phyloP scores from a whole-genome alignment of 176 grass and related monocot species.

The Rhynchospora pubera region DNA sequence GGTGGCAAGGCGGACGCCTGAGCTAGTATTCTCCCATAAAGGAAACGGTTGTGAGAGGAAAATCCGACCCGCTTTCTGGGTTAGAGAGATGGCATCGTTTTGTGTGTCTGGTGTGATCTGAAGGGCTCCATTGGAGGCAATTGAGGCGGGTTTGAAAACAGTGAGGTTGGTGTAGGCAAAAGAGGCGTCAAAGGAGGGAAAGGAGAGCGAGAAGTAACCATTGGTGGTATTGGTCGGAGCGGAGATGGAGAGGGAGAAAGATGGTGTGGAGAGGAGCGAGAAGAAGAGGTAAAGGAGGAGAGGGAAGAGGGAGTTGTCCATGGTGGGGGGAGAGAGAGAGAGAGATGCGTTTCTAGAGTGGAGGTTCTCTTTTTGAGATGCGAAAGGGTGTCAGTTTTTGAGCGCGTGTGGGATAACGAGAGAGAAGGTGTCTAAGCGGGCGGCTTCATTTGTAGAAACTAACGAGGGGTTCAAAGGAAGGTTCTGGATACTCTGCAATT shows the following conservation, averaged over 20 bases:
- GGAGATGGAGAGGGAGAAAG: constrained; percentile 14
- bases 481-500: background rate
- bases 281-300: background rate
- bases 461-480: background rate
- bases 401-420: background rate
- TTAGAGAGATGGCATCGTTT: background rate
- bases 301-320: constrained; percentile 24
- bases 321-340: background rate
- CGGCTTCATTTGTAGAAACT: background rate
- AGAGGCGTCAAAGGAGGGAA: constrained; percentile 25
- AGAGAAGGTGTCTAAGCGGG: background rate
- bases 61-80: constrained; percentile 46
- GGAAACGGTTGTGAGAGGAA: constrained; percentile 25
- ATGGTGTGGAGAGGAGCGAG: background rate
- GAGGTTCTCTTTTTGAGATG: background rate
- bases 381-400: background rate
- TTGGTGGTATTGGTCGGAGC: constrained; percentile 9
- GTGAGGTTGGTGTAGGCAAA: background rate
- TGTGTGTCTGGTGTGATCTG: constrained; percentile 53
- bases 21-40: constrained; percentile 38
- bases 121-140: constrained; percentile 28
- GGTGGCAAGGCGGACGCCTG: constrained; percentile 33
- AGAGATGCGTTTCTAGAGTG: constrained; percentile 10
- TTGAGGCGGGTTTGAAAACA: background rate
- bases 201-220: constrained; percentile 25